phyloP scores from a whole-genome alignment of 495 filamentous ascomycete genomes.

The Talaromyces trachyspermus region DNA sequence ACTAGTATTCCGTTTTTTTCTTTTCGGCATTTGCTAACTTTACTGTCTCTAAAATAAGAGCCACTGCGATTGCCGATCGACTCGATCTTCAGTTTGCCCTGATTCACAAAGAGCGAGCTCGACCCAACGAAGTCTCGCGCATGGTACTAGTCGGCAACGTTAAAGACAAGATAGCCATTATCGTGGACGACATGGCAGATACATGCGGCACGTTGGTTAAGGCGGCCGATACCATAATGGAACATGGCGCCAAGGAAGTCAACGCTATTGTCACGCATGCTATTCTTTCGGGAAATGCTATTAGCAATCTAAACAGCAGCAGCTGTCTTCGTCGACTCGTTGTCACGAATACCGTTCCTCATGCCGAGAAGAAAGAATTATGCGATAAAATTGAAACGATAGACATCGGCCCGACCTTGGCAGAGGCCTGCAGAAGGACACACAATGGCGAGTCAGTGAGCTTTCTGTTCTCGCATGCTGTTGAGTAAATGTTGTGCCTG shows the following conservation, averaged over 20 bases:
- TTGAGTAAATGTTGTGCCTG: slow-evolving; percentile 23
- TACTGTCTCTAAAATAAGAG: slow-evolving; percentile 36
- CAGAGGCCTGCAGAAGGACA: slow-evolving; percentile 66
- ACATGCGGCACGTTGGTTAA: slow-evolving; percentile 93
- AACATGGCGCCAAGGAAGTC: slow-evolving; percentile 79
- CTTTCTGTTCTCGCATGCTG: slow-evolving; percentile 88
- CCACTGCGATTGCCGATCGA: slow-evolving; percentile 92
- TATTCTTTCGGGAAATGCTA: slow-evolving; percentile 86
- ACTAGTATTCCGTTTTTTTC: background rate
- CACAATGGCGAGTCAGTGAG: slow-evolving; percentile 94
- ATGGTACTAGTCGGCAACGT: slow-evolving; percentile 79
- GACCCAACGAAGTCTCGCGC: slow-evolving; percentile 89
- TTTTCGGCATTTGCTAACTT: no score
- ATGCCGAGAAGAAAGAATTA: slow-evolving; percentile 65
- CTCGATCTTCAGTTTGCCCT: slow-evolving; percentile 94
- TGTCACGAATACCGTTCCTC: slow-evolving; percentile 95
- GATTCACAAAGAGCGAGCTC: slow-evolving; percentile 95
- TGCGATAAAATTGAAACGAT: slow-evolving; percentile 83
- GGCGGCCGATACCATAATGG: slow-evolving; percentile 84
- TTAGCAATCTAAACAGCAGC: slow-evolving; percentile 76
- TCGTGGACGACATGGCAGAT: slow-evolving; percentile 81
- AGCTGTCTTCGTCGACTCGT: slow-evolving; percentile 71
- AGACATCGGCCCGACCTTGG: slow-evolving; percentile 83
- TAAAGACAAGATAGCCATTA: slow-evolving; percentile 57
- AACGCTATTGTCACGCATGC: slow-evolving; percentile 96